Evolutionary conservation across 106 monocot species (phyloP).

Genomic region (Dioscorea dumetorum): DNA sequence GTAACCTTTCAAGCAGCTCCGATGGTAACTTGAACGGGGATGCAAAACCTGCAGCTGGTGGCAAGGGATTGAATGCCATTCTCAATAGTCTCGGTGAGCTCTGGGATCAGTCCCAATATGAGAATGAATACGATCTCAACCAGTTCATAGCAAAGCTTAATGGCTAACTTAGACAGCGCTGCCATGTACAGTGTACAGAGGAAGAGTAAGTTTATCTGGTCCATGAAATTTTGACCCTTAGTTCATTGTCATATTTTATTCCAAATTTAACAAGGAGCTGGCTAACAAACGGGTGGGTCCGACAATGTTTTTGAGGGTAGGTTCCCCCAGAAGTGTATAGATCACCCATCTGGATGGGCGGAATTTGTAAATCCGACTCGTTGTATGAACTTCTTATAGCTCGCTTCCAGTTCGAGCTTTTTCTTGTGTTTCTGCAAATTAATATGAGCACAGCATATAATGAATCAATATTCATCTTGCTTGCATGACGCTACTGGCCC

Average conservation of each 20-base stretch:
- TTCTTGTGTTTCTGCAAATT: no score
- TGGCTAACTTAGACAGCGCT: constrained; percentile 22
- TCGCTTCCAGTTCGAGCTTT: no score
- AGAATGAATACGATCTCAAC: constrained; percentile 73
- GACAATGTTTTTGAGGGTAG: constrained; percentile 12
- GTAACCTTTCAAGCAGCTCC: constrained; percentile 15
- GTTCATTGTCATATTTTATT: constrained; percentile 7
- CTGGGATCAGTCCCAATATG: constrained; percentile 91
- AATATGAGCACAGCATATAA: no score
- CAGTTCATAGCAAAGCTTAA: constrained; percentile 71
- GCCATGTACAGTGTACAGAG: constrained; percentile 44
- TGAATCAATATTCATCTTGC: no score
- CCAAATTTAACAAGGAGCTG: constrained; percentile 16
- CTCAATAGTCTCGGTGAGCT: constrained; percentile 73
- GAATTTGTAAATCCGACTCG: constrained; percentile 15
- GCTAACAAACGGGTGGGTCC: constrained; percentile 28
- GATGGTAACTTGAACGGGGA: constrained; percentile 27
- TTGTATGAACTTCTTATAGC: background rate
- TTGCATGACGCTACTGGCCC: no score
- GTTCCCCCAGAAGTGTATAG: background rate
- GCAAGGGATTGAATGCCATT: constrained; percentile 73
- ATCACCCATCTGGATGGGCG: background rate
- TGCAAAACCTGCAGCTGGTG: constrained; percentile 21
- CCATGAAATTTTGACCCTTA: constrained; percentile 47
- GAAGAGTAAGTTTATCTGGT: constrained; percentile 2